Evolutionary conservation across 345 rosid genomes (phyloP).

Genomic region (Aquilaria yunnanensis): DNA sequence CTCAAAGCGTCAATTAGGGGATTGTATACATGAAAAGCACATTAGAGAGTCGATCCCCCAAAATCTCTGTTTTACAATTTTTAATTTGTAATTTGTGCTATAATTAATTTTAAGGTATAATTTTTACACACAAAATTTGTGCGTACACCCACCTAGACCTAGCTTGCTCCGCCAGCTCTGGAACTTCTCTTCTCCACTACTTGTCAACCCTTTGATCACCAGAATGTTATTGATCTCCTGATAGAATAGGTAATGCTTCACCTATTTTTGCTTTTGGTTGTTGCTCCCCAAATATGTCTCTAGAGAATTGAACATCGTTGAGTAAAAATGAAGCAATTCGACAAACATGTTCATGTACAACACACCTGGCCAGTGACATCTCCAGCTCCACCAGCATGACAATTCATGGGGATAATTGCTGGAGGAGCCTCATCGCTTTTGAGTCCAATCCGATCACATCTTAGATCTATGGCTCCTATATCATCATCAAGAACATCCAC

Average conservation of each 20-base stretch:
- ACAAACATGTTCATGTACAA: slow-evolving; percentile 60
- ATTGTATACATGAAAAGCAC: no score
- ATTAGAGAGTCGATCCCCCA: no score
- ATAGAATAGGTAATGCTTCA: slow-evolving; percentile 44
- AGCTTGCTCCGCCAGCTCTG: slow-evolving; percentile 50
- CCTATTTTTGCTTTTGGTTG: no score
- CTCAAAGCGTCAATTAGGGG: no score
- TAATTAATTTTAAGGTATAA: no score
- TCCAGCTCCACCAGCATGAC: slow-evolving; percentile 63
- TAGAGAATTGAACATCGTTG: slow-evolving; percentile 52
- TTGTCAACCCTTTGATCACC: slow-evolving; percentile 56
- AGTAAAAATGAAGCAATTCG: slow-evolving; percentile 52
- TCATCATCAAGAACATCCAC: no score
- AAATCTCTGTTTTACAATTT: no score
- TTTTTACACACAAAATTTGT: no score
- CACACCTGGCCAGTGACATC: slow-evolving; percentile 31
- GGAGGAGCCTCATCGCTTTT: slow-evolving; percentile 43
- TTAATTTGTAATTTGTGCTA: no score
- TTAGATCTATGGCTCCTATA: slow-evolving; percentile 15
- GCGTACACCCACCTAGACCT: slow-evolving; percentile 21
- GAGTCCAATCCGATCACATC: slow-evolving; percentile 59
- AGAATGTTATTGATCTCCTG: slow-evolving; percentile 56
- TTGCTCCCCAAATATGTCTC: slow-evolving; percentile 37
- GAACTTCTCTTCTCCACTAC: slow-evolving; percentile 65
- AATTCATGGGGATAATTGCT: slow-evolving; percentile 36